A percentile compares a stretch with the other conserved stretches of the same genome.
Evolutionary conservation across 805 yeast species (phyloP).

Genomic region (Ogataea methylovora): DNA sequence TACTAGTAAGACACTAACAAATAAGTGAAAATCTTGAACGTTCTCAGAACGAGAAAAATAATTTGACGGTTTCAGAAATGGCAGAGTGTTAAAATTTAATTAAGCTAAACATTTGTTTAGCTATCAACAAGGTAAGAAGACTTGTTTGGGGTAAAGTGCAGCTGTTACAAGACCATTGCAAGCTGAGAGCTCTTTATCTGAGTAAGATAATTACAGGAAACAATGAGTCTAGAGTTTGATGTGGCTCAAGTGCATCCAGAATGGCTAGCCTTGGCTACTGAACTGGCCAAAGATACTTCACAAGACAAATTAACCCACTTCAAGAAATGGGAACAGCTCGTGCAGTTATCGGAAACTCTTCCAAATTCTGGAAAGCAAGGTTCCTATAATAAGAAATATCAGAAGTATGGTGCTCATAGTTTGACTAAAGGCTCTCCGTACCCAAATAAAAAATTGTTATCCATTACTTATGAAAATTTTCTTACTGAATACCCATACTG

Average conservation of each 20-base stretch:
- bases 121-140: too few relatives aligned
- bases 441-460: slow-evolving; percentile 25
- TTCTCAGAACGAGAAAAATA: too few relatives aligned
- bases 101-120: too few relatives aligned
- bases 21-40: too few relatives aligned
- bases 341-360: slow-evolving; percentile 24
- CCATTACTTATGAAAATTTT: slow-evolving; percentile 34
- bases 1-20: too few relatives aligned
- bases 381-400: neutral
- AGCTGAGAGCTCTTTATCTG: too few relatives aligned
- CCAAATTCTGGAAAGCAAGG: slow-evolving; percentile 3
- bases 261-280: slow-evolving; percentile 27
- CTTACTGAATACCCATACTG: slow-evolving; percentile 40
- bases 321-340: slow-evolving; percentile 29
- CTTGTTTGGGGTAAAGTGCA: too few relatives aligned
- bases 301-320: slow-evolving; percentile 13
- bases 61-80: too few relatives aligned
- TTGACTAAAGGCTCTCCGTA: neutral
- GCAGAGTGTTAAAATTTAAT: too few relatives aligned
- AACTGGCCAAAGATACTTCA: slow-evolving; percentile 25
- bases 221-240: slow-evolving; percentile 6
- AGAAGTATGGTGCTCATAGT: neutral
- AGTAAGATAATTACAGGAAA: too few relatives aligned
- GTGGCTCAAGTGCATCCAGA: slow-evolving; percentile 13
- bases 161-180: too few relatives aligned